Conservation (phyloP, 306 rosid species). For the Ziziphus jujuba region DNA sequence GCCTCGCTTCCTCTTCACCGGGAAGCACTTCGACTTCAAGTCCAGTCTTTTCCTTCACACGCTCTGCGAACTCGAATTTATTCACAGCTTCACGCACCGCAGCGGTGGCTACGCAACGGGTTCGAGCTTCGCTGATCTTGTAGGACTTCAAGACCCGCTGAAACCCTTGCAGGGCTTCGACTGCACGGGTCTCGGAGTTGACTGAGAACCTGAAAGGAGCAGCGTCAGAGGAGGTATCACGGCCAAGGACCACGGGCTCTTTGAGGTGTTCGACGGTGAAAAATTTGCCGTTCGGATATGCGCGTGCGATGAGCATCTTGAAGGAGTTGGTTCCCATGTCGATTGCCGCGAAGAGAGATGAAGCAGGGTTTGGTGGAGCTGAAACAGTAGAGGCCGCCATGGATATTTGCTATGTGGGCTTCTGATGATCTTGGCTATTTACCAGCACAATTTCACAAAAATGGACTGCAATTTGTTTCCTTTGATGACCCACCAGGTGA, state of each 20-base stretch:
- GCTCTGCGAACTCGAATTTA: constrained; percentile 19
- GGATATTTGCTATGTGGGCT: neutral
- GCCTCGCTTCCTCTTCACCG: constrained; percentile 48
- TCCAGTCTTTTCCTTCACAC: constrained; percentile 24
- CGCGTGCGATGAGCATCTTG: constrained; percentile 35
- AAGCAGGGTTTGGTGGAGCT: neutral
- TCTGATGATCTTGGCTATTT: neutral
- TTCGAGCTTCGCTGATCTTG: constrained; percentile 3
- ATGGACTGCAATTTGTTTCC: too few species aligned
- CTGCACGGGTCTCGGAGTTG: constrained; percentile 23
- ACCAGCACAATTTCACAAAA: too few species aligned
- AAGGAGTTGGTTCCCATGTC: constrained; percentile 49
- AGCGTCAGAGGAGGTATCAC: neutral
- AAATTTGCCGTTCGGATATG: constrained; percentile 29
- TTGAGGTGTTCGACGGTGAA: constrained; percentile 25
- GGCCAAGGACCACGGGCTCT: constrained; percentile 40
- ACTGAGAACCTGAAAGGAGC: constrained; percentile 27
- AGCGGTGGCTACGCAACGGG: constrained; percentile 42
- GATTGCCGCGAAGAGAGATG: constrained; percentile 33
- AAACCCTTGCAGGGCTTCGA: constrained; percentile 25
- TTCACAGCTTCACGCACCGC: constrained; percentile 41
- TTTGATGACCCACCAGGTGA: too few species aligned
- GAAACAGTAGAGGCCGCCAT: constrained; percentile 18
- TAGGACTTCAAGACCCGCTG: constrained; percentile 16
- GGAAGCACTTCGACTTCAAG: constrained; percentile 30